Conservation (phyloP, 495 filamentous ascomycete genomes). For the Aspergillus incahuasiensis region DNA sequence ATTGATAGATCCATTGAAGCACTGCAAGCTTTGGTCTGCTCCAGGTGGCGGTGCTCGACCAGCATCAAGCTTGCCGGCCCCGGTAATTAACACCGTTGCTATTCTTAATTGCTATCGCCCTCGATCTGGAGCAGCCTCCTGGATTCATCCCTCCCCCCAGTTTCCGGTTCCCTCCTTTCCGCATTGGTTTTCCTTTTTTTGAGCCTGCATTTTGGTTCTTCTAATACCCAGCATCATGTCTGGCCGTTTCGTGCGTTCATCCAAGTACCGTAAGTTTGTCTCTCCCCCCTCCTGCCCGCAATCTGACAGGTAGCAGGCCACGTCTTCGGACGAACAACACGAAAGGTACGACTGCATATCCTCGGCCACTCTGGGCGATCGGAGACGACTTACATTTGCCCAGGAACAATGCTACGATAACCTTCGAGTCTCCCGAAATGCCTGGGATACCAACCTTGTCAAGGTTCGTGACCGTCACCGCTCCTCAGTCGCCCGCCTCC, state of each 20-base stretch:
- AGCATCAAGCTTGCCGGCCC: not conserved
- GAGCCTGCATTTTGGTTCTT: constrained; percentile 7
- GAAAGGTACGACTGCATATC: constrained; percentile 63
- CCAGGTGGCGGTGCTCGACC: not conserved
- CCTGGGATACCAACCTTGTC: constrained; percentile 97
- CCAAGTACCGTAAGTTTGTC: constrained; percentile 85
- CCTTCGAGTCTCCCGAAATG: constrained; percentile 88
- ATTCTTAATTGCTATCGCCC: constrained; percentile 10
- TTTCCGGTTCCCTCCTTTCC: constrained; percentile 17
- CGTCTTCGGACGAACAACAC: constrained; percentile 90
- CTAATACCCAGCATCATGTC: constrained; percentile 56
- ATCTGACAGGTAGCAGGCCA: constrained; percentile 63
- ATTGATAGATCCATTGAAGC: not conserved
- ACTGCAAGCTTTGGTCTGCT: not conserved
- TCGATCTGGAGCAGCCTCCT: not conserved
- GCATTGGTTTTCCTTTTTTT: constrained; percentile 16
- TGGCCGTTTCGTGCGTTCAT: constrained; percentile 95
- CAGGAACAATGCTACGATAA: constrained; percentile 96
- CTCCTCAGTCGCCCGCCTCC: constrained; percentile 27
- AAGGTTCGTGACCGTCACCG: constrained; percentile 57
- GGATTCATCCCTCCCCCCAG: constrained; percentile 7
- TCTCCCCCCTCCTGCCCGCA: constrained; percentile 25
- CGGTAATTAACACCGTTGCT: constrained; percentile 14
- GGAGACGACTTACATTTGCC: constrained; percentile 7
- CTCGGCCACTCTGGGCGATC: not conserved